These are phyloP conservation scores for Apostasia ramifera DNA, from an alignment of 106 monocot species.

Conservation along the genomic window DNA sequence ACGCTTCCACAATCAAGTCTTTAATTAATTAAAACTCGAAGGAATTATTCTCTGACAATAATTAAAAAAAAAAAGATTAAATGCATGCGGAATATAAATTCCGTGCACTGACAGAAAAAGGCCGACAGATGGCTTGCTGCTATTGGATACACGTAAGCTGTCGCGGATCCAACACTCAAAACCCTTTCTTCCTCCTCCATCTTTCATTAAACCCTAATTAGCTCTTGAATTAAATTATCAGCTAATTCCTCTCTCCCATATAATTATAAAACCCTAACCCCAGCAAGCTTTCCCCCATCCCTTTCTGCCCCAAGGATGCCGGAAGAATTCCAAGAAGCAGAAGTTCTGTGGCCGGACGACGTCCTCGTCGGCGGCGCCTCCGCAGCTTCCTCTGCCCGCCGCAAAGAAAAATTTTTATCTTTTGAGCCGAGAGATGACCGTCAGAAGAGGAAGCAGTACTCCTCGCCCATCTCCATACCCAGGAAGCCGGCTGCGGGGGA, in stretches of 20 bases:
- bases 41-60: too few relatives aligned
- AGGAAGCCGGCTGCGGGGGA: too few relatives aligned
- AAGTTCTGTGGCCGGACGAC: slow-evolving; percentile 3
- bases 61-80: too few relatives aligned
- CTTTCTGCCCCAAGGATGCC: neutral
- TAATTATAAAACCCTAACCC: neutral
- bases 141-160: neutral
- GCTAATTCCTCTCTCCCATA: neutral
- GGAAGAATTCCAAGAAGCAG: slow-evolving; percentile 15
- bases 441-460: neutral
- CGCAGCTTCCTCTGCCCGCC: neutral
- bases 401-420: neutral
- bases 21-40: too few relatives aligned
- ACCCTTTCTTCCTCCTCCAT: neutral
- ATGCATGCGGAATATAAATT: too few relatives aligned
- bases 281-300: neutral
- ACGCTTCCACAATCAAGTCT: too few relatives aligned
- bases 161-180: slow-evolving; percentile 8
- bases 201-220: neutral
- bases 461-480: neutral
- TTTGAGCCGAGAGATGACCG: neutral
- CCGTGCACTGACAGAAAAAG: too few relatives aligned
- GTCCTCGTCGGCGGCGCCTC: neutral
- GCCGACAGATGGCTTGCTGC: too few relatives aligned
- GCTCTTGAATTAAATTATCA: too few relatives aligned